Conservation (phyloP, 805 yeast species). For the Priceomyces medius region DNA sequence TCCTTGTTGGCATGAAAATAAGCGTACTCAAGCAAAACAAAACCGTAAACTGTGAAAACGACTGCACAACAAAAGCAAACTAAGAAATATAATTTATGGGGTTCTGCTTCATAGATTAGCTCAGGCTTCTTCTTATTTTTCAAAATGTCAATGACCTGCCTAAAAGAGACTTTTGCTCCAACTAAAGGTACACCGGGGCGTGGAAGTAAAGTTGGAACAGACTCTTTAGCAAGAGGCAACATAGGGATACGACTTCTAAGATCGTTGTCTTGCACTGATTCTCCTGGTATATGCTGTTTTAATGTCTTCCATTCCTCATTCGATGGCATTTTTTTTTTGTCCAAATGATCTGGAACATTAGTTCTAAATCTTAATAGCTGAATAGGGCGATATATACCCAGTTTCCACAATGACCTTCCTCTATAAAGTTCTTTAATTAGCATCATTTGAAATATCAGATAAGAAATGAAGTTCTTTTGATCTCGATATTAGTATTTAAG, state of each 20-base stretch:
- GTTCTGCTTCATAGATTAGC: slow-evolving; percentile 78
- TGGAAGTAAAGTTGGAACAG: slow-evolving; percentile 66
- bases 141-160: slow-evolving; percentile 60
- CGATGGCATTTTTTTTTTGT: slow-evolving; percentile 33
- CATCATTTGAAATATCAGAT: background rate
- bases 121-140: slow-evolving; percentile 61
- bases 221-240: slow-evolving; percentile 64
- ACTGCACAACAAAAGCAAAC: slow-evolving; percentile 67
- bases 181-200: slow-evolving; percentile 78
- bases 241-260: slow-evolving; percentile 61
- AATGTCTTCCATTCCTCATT: slow-evolving; percentile 42
- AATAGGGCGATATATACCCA: background rate
- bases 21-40: slow-evolving; percentile 58
- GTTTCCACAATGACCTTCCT: background rate
- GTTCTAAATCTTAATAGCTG: slow-evolving; percentile 20
- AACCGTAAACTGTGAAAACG: slow-evolving; percentile 66
- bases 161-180: slow-evolving; percentile 52
- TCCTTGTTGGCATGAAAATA: slow-evolving; percentile 49
- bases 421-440: background rate
- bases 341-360: slow-evolving; percentile 29
- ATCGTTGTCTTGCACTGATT: slow-evolving; percentile 41
- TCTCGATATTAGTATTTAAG: too few species aligned
- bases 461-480: too few species aligned
- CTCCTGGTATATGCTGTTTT: slow-evolving; percentile 58
- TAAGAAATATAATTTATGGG: slow-evolving; percentile 73